Evolutionary conservation across 345 rosid species (phyloP).

Genomic region (Populus ilicifolia): DNA sequence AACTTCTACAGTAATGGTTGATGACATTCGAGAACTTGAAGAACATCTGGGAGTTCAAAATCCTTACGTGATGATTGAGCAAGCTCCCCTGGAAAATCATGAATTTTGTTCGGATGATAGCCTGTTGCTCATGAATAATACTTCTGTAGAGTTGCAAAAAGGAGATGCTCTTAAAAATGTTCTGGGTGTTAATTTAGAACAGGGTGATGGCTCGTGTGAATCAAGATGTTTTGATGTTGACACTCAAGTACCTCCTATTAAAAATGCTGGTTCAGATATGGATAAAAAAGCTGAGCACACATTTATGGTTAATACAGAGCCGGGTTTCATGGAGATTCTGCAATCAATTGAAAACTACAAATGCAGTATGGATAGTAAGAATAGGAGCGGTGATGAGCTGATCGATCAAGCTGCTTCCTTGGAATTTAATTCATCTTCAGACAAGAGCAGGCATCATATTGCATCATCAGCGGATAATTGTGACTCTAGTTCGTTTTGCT

Average conservation of each 20-base stretch:
- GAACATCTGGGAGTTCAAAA: constrained; percentile 25
- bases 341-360: constrained; percentile 20
- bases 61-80: constrained; percentile 20
- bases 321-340: constrained; percentile 7
- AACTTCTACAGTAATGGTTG: constrained; percentile 19
- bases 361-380: constrained; percentile 8
- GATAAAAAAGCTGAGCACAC: constrained; percentile 13
- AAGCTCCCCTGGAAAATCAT: constrained; percentile 19
- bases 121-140: constrained; percentile 15
- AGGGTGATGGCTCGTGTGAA: constrained; percentile 15
- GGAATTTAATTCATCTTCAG: constrained; percentile 16
- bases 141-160: constrained; percentile 23
- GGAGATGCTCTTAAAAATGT: constrained; percentile 17
- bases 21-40: constrained; percentile 27
- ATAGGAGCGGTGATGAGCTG: constrained; percentile 14
- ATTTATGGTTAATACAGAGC: constrained; percentile 5
- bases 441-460: constrained; percentile 21
- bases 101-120: constrained; percentile 5
- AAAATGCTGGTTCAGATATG: not conserved
- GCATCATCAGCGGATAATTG: constrained; percentile 11
- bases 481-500: constrained; percentile 11
- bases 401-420: constrained; percentile 26
- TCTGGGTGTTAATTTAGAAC: constrained; percentile 6
- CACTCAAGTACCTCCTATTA: not conserved
- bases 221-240: constrained; percentile 7